These are phyloP conservation scores for Phycomyces blakesleeanus DNA, from an alignment of 192 early-diverging fungal species.

Conservation along the genomic window DNA sequence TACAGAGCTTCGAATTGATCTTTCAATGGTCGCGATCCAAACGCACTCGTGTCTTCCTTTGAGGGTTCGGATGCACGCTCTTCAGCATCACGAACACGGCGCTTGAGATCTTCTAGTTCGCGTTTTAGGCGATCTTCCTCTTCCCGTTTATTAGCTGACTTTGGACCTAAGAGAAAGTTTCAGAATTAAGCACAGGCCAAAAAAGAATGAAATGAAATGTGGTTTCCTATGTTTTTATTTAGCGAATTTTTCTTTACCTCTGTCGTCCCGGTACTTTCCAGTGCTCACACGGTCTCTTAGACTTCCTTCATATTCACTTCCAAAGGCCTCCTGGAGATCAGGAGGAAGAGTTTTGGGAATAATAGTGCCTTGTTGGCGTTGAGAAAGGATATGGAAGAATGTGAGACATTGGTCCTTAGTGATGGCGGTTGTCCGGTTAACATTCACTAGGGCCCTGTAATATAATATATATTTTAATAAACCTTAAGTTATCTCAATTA, in stretches of 20 bases:
- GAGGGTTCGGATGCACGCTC: slow-evolving; percentile 21
- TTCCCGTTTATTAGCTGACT: slow-evolving; percentile 31
- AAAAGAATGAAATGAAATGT: background rate
- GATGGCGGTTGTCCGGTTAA: slow-evolving; percentile 50
- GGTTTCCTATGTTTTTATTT: no score
- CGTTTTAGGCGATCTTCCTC: slow-evolving; percentile 43
- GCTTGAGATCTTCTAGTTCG: slow-evolving; percentile 45
- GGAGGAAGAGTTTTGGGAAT: slow-evolving; percentile 48
- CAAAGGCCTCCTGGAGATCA: slow-evolving; percentile 49
- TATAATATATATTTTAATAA: background rate
- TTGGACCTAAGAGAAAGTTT: background rate
- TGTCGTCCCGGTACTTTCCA: background rate
- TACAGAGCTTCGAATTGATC: slow-evolving; percentile 48
- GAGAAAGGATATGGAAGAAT: slow-evolving; percentile 56
- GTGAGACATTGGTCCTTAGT: slow-evolving; percentile 54
- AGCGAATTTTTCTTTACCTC: no score
- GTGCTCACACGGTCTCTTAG: slow-evolving; percentile 28
- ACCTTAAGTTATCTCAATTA: no score
- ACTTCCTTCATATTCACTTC: slow-evolving; percentile 45
- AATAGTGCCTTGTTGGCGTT: slow-evolving; percentile 47
- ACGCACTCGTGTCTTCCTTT: slow-evolving; percentile 21
- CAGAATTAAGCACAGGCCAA: background rate
- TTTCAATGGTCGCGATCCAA: slow-evolving; percentile 26
- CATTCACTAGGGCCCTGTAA: slow-evolving; percentile 48
- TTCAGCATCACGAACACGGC: slow-evolving; percentile 47